Percentiles rank a stretch among this genome's conserved stretches.
phyloP scores from a whole-genome alignment of 139 green algal genomes.

The Coccomyxa sp. region DNA sequence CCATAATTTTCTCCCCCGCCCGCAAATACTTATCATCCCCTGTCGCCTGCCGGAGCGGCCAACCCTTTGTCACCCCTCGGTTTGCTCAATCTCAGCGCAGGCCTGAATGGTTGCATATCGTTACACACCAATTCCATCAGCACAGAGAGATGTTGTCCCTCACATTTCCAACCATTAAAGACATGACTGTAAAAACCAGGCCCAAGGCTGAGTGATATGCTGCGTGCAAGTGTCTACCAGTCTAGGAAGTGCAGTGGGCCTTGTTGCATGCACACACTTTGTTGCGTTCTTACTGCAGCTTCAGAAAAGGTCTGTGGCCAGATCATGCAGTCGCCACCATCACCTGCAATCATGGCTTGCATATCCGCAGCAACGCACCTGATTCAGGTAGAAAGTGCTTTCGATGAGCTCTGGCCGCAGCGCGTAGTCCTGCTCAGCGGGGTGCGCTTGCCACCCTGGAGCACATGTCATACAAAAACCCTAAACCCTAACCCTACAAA shows the following conservation, averaged over 20 bases:
- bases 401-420: constrained; percentile 23
- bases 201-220: too few relatives aligned
- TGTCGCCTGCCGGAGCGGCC: constrained; percentile 9
- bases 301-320: too few relatives aligned
- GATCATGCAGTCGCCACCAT: too few relatives aligned
- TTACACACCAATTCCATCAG: not conserved
- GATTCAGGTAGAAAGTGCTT: constrained; percentile 12
- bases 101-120: not conserved
- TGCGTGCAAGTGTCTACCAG: too few relatives aligned
- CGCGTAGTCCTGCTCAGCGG: constrained; percentile 19
- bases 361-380: not conserved
- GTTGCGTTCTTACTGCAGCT: too few relatives aligned
- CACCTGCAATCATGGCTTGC: not conserved
- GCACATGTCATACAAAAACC: not conserved
- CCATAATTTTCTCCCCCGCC: constrained; percentile 4
- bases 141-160: not conserved
- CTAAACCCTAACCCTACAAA: too few relatives aligned
- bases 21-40: not conserved
- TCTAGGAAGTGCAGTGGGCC: too few relatives aligned
- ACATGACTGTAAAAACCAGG: too few relatives aligned
- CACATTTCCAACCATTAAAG: too few relatives aligned
- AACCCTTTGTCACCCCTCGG: not conserved
- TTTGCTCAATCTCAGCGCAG: not conserved
- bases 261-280: too few relatives aligned
- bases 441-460: not conserved